These are phyloP conservation scores for Hypoxylon rubiginosum DNA, from an alignment of 2,329 filamentous ascomycete genomes.

Conservation along the genomic window DNA sequence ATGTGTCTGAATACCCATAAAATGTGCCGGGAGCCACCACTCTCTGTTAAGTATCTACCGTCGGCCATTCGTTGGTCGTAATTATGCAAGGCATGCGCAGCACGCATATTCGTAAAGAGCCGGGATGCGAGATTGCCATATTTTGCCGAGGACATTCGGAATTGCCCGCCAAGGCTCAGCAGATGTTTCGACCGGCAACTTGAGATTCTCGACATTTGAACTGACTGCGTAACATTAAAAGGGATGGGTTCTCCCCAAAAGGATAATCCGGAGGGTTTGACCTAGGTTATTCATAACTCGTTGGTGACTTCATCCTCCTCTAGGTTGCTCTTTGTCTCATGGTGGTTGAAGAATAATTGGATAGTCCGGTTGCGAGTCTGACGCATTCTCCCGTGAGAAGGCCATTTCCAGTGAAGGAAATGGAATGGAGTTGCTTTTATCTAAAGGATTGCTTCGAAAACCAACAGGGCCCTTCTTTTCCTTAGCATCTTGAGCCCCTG, in stretches of 20 bases:
- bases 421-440: background rate
- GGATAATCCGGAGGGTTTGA: background rate
- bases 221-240: constrained; percentile 10
- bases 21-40: constrained; percentile 3
- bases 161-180: constrained; percentile 26
- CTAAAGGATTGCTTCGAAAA: background rate
- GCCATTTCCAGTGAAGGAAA: background rate
- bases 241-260: background rate
- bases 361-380: constrained; percentile 12
- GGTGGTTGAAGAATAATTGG: background rate
- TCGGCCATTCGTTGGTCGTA: constrained; percentile 18
- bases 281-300: background rate
- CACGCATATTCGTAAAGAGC: constrained; percentile 23
- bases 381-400: background rate
- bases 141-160: constrained; percentile 39
- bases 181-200: constrained; percentile 11
- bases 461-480: background rate
- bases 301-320: background rate
- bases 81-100: constrained; percentile 24
- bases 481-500: constrained; percentile 1
- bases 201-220: constrained; percentile 23
- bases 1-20: constrained; percentile 9
- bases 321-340: background rate
- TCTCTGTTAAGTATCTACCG: constrained; percentile 5
- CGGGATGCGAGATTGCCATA: constrained; percentile 21